These are phyloP conservation scores for Trichoderma gamsii DNA, from an alignment of 495 filamentous ascomycete genomes.

Conservation along the genomic window DNA sequence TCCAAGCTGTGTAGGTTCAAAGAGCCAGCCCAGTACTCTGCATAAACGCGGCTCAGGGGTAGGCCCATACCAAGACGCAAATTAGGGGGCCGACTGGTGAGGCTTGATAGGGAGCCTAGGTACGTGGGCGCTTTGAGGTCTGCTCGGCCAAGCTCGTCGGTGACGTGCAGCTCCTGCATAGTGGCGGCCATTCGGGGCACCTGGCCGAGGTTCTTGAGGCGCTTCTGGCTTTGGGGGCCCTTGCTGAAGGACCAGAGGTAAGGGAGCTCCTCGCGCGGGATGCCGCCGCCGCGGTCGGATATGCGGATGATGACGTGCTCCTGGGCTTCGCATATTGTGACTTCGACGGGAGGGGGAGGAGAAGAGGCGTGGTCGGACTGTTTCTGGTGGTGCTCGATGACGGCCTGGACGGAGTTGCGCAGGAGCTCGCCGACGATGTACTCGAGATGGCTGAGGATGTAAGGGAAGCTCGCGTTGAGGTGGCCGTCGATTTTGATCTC, in stretches of 20 bases:
- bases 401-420: conserved; percentile 89
- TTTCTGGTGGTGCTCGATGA: conserved; percentile 57
- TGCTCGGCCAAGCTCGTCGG: conserved; percentile 30
- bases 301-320: conserved; percentile 97
- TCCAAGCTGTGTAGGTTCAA: conserved; percentile 89
- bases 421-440: conserved; percentile 96
- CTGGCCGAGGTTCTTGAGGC: conserved; percentile 72
- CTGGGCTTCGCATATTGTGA: conserved; percentile 87
- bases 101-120: conserved; percentile 63
- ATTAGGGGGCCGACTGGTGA: conserved; percentile 79
- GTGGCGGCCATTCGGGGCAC: conserved; percentile 94
- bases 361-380: conserved; percentile 25
- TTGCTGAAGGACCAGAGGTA: conserved; percentile 96
- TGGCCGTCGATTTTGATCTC: conserved; percentile 83
- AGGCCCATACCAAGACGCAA: conserved; percentile 89
- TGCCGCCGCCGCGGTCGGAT: conserved; percentile 90
- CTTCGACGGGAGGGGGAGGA: conserved; percentile 74
- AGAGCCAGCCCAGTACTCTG: conserved; percentile 96
- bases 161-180: conserved; percentile 69
- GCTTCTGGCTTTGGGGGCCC: conserved; percentile 64
- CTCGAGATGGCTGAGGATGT: conserved; percentile 91
- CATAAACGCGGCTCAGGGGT: conserved; percentile 90
- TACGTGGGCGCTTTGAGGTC: conserved; percentile 23
- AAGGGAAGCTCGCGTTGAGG: conserved; percentile 85
- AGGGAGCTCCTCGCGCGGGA: conserved; percentile 76